These are phyloP conservation scores for Kodamaea sp. DNA, from an alignment of 1,139 yeast genomes.

Conservation along the genomic window DNA sequence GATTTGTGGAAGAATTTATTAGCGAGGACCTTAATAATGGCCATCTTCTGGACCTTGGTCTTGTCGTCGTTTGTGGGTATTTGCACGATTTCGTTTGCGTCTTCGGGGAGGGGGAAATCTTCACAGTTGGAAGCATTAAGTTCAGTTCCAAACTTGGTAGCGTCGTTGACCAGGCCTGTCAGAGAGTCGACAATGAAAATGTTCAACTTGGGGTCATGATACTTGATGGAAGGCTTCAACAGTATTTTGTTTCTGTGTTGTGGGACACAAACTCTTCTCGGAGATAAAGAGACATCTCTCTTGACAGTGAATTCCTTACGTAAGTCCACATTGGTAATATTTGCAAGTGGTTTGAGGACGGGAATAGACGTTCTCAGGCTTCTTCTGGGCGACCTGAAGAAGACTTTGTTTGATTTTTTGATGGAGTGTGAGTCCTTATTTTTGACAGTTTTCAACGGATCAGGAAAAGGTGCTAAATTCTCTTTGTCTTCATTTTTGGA, in stretches of 20 bases:
- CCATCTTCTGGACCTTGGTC: constrained; percentile 36
- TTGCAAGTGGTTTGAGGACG: constrained; percentile 31
- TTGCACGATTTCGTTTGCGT: constrained; percentile 59
- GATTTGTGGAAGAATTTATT: constrained; percentile 19
- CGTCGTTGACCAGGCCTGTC: constrained; percentile 66
- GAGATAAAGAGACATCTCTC: constrained; percentile 21
- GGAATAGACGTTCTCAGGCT: constrained; percentile 26
- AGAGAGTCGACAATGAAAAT: constrained; percentile 67
- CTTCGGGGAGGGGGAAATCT: constrained; percentile 66
- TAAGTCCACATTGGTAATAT: constrained; percentile 22
- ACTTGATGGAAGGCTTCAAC: constrained; percentile 44
- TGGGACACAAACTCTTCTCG: constrained; percentile 47
- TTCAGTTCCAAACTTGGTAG: constrained; percentile 76
- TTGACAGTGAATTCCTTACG: constrained; percentile 14
- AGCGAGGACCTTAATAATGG: constrained; percentile 52
- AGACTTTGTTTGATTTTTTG: constrained; percentile 25
- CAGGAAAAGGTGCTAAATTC: constrained; percentile 29
- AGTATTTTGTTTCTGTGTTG: constrained; percentile 26
- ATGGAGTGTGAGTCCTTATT: constrained; percentile 22
- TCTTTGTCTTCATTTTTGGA: constrained; percentile 33
- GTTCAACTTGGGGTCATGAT: constrained; percentile 25
- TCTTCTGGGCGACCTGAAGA: constrained; percentile 23
- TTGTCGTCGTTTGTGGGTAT: constrained; percentile 58
- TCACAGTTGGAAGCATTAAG: constrained; percentile 63
- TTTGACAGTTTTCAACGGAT: constrained; percentile 28